These are phyloP conservation scores for Sporothrix variecibatus DNA, from an alignment of 2,329 filamentous ascomycete genomes.

Conservation along the genomic window DNA sequence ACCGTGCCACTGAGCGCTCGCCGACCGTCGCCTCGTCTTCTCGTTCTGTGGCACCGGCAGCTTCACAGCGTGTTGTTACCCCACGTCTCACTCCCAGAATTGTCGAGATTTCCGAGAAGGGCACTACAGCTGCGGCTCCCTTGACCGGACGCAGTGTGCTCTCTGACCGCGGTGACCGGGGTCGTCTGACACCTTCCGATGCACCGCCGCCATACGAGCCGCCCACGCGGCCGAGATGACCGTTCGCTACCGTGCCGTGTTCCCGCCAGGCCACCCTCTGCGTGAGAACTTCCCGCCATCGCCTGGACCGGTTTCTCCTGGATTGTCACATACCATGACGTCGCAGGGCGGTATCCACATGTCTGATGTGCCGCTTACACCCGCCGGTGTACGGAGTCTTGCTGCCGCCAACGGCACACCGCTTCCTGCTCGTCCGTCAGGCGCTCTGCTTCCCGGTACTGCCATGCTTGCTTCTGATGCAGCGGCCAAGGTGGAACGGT, in stretches of 20 bases:
- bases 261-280: slow-evolving; percentile 56
- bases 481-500: slow-evolving; percentile 50
- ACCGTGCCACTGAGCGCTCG: slow-evolving; percentile 25
- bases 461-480: slow-evolving; percentile 42
- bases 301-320: slow-evolving; percentile 64
- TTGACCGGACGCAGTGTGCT: not conserved
- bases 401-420: slow-evolving; percentile 32
- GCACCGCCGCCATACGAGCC: slow-evolving; percentile 60
- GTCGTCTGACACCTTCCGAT: slow-evolving; percentile 39
- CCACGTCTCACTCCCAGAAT: slow-evolving; percentile 1
- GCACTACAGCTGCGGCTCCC: not conserved
- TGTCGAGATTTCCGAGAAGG: slow-evolving; percentile 19
- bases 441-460: slow-evolving; percentile 45
- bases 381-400: slow-evolving; percentile 37
- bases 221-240: slow-evolving; percentile 43
- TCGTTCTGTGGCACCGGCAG: slow-evolving; percentile 32
- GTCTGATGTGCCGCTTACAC: slow-evolving; percentile 59
- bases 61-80: not conserved
- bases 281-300: slow-evolving; percentile 55
- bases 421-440: slow-evolving; percentile 49
- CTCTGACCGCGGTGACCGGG: slow-evolving; percentile 23
- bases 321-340: slow-evolving; percentile 61
- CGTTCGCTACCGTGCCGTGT: slow-evolving; percentile 58
- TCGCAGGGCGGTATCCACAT: slow-evolving; percentile 63
- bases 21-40: slow-evolving; percentile 36